Conservation (phyloP, 345 rosid species). For the Viola odorata region DNA sequence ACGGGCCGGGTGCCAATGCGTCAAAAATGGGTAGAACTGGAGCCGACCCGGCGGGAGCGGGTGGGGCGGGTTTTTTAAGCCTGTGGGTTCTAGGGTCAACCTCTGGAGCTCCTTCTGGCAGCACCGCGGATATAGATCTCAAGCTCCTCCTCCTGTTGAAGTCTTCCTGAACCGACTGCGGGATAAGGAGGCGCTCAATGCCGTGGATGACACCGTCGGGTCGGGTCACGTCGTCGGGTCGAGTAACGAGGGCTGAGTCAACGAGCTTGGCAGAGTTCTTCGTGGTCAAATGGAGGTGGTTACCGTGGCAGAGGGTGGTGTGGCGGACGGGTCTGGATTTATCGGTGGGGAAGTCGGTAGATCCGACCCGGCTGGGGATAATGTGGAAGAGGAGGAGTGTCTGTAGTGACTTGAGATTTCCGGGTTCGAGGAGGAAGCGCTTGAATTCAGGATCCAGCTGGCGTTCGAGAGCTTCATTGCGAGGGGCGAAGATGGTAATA, state of each 20-base stretch:
- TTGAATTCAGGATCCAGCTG: slow-evolving; percentile 30
- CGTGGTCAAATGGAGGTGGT: slow-evolving; percentile 42
- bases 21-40: slow-evolving; percentile 76
- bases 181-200: slow-evolving; percentile 50
- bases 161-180: slow-evolving; percentile 67
- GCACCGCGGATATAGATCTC: slow-evolving; percentile 59
- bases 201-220: slow-evolving; percentile 83
- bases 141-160: slow-evolving; percentile 63
- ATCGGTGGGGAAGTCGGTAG: slow-evolving; percentile 17
- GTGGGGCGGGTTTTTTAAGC: slow-evolving; percentile 52
- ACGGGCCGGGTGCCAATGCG: slow-evolving; percentile 95
- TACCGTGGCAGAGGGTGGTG: slow-evolving; percentile 45
- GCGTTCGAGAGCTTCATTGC: slow-evolving; percentile 30
- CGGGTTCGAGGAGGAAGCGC: slow-evolving; percentile 31
- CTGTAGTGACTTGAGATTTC: slow-evolving; percentile 29
- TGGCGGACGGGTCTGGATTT: slow-evolving; percentile 27
- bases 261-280: slow-evolving; percentile 34
- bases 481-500: slow-evolving; percentile 29
- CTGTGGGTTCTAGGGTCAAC: slow-evolving; percentile 71
- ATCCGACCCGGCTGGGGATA: slow-evolving; percentile 22
- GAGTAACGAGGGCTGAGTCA: slow-evolving; percentile 40
- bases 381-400: slow-evolving; percentile 29
- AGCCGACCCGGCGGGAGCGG: slow-evolving; percentile 61
- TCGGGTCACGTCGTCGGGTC: slow-evolving; percentile 52
- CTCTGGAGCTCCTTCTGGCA: slow-evolving; percentile 68